Evolutionary conservation across 208 protist species (phyloP), one percentile per base, ranked within the genome.

Genomic region (Acanthamoeba quina): DNA sequence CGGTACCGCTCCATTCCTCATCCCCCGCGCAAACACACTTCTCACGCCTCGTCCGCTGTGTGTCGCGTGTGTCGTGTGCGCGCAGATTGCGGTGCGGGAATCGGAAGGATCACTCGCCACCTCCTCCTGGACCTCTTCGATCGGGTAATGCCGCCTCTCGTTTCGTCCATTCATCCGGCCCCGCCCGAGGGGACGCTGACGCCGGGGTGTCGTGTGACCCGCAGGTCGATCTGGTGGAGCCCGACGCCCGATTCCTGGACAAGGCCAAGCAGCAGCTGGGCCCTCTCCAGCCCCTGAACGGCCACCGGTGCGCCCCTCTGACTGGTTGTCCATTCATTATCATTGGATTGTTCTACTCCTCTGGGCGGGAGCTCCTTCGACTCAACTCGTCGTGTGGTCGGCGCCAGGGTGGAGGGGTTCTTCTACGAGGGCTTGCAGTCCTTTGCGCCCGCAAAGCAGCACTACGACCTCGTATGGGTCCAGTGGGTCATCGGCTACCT

Each of bases 401-500:
- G 44, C 44, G 29, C 24, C 37, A 96, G 82, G 72, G 90, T 96
- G 37, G 68, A 91, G 41, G 82, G 93, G 41, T 96, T 90, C 70
- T 96, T 95, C 68, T 62, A 56, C 34, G 29, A 91, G 29, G 90
- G 91, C 49, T 52, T 97, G 58, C 94, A 97, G 88, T 68, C 91
- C 41, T 95, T 95, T 64, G 58, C 62, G 6, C 94, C 95, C 37
- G 31, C 21, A 47, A 72, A 70, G n/a, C 9, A 58, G 4, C 34
- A 76, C 26, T 97, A 97, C 72, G 96, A 97, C 91, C 70, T 95
- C 49, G 92, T 97, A 44, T 97, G 96, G 96, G 93, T 97, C 24
- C 96, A 97, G 76, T 97, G 96, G 96, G 96, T 97, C 29, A 95
- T 96, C 41, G 92, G 89, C 70, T 95, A 97, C 72, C 64, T 97